These are phyloP conservation scores for Claviceps citrina DNA, from an alignment of 2,329 filamentous ascomycete species.

Conservation along the genomic window DNA sequence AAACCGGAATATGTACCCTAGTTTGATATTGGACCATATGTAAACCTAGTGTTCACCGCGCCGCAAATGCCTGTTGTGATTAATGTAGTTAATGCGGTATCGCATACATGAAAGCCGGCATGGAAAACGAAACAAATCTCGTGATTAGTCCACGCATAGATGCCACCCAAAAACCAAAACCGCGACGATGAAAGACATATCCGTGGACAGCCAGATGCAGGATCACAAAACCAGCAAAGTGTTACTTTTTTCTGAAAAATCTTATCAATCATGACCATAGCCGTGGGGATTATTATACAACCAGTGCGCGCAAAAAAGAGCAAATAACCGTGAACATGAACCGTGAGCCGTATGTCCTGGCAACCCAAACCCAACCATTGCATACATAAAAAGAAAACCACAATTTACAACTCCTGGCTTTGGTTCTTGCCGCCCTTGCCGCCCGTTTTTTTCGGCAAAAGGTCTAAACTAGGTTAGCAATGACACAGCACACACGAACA, in stretches of 20 bases:
- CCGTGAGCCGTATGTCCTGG: slow-evolving; percentile 69
- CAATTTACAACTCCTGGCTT: slow-evolving; percentile 81
- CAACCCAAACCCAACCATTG: slow-evolving; percentile 51
- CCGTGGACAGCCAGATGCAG: no score
- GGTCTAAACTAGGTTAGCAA: slow-evolving; percentile 48
- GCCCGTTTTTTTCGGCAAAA: slow-evolving; percentile 96
- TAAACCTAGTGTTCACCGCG: background rate
- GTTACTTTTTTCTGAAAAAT: no score
- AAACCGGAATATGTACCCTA: background rate
- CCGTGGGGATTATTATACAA: slow-evolving; percentile 62
- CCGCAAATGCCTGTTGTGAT: background rate
- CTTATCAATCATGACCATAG: slow-evolving; percentile 43
- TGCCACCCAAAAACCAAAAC: no score
- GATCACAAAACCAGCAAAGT: no score
- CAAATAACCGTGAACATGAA: slow-evolving; percentile 53
- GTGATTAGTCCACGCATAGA: no score
- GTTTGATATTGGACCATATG: background rate
- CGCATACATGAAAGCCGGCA: background rate
- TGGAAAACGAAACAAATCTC: no score
- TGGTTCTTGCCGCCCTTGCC: slow-evolving; percentile 74
- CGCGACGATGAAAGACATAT: no score
- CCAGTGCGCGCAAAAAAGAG: slow-evolving; percentile 38
- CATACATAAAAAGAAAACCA: slow-evolving; percentile 32
- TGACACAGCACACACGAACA: background rate
- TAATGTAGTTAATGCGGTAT: no score